Base-by-base conservation (phyloP, 2,329 filamentous ascomycete genomes). In the Neurospora crassa region DNA sequence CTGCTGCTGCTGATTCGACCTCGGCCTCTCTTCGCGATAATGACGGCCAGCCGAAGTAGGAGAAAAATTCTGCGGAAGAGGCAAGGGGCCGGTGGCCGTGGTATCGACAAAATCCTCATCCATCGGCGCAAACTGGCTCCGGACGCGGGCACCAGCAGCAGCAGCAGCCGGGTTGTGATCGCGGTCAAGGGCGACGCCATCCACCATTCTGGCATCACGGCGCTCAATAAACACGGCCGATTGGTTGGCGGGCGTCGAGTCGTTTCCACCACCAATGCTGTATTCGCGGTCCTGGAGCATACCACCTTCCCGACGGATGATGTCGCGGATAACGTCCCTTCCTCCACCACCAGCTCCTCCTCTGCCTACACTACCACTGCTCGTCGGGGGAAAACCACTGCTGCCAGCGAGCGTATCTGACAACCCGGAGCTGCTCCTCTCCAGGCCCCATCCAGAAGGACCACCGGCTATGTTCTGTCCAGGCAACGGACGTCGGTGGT, bases 131-230 rank as follows among this genome's bases (percentile, higher is more conserved):
- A 63, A 63, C 16, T 37, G 29, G 29, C 53, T n/a, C 14, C 53
- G 16, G 29, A 63, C 24, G 53, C 53, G 53, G 29, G 53, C 20
- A 53, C n/a, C 20, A 53, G 10, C 45, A 59, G 20, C 16, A 34
- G 53, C 14, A 6, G 24, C 53, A 6, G 24, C 53, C 4, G 53
- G 3, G 11, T 63, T 34, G 29, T 63, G 53, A 34, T 63, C 53
- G 29, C 53, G n/a, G 76, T 90, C 90, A 2, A 82, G 79, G 0
- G 89, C 87, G 53, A 92, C 85, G 1, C 90, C 90, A 77, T 92
- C 89, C 71, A 91, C 82, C 84, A 90, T 89, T 69, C 87, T 85
- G 20, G 89, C 89, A 76, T 91, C 89, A 2, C 85, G 80, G 67
- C 85, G 81, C 78, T 89, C 87, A n/a, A n/a, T 37, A 5, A 5